Percentiles rank a stretch among this genome's conserved stretches.
Conservation (phyloP, 208 protist genomes). For the Crithidia fasciculata region DNA sequence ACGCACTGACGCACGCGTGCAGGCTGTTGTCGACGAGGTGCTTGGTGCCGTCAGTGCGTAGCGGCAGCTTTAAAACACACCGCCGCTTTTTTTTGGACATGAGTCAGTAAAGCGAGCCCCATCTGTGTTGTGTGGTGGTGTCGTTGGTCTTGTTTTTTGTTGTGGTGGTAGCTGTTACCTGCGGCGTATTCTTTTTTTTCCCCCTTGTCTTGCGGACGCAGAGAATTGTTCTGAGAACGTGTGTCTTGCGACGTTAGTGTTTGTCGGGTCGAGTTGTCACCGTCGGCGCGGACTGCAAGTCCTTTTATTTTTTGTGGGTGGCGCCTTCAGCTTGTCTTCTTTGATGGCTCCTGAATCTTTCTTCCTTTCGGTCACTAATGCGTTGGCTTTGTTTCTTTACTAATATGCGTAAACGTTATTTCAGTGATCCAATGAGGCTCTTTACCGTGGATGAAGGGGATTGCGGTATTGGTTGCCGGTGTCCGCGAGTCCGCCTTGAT, state of each 20-base stretch:
- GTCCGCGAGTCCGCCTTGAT: too few species aligned
- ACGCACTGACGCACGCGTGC: constrained; percentile 53
- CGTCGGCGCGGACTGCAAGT: too few species aligned
- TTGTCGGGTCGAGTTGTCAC: background rate
- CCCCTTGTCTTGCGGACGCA: background rate
- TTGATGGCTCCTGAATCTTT: background rate
- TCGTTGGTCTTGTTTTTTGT: background rate
- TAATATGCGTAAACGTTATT: constrained; percentile 1
- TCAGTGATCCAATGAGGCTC: too few species aligned
- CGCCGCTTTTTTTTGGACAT: background rate
- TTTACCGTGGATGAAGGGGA: too few species aligned
- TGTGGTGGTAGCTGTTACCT: background rate
- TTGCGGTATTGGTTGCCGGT: too few species aligned
- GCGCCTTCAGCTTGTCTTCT: background rate
- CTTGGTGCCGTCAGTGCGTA: constrained; percentile 33
- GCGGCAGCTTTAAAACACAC: too few species aligned
- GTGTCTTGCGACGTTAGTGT: constrained; percentile 8
- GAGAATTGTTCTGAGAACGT: background rate
- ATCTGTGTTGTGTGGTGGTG: background rate
- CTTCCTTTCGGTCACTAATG: background rate
- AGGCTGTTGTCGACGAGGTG: constrained; percentile 59
- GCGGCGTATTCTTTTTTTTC: constrained; percentile 3
- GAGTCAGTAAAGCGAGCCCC: background rate
- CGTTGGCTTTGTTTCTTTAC: background rate
- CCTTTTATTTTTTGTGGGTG: background rate